Base-by-base conservation (phyloP, 306 rosid species). In the Canavalia gladiata region DNA sequence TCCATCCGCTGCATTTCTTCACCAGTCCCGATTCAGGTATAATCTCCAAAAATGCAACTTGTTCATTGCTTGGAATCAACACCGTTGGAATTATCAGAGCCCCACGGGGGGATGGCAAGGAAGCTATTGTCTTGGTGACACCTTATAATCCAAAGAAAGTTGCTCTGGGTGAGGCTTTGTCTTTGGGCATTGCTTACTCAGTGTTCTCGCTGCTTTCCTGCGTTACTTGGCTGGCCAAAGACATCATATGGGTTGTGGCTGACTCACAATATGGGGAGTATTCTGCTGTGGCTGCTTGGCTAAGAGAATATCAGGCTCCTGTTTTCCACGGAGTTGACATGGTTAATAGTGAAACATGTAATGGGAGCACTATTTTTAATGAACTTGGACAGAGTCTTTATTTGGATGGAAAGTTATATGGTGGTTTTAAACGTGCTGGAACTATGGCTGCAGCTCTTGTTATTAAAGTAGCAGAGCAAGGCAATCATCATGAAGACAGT, bases 171-270 rank as follows among this genome's bases (percentile, higher is more conserved):
- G 98, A 95, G 81, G 92, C 91, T 58, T 70, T 95, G 72, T 90
- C 99, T 69, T 63, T 95, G 85, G 97, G 96, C 68, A 89, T 90
- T 59, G 94, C 96, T 31, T 91, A 89, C 86, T 91, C 98, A 0
- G 97, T 95, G 46, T 90, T 95, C 84, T 91, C 98, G 59, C 87
- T 95, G 87, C 94, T 95, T 77, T 57, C 91, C 8, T 88, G 83
- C 85, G 99, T 93, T 78, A 94, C 94, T 75, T 95, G 99, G 99
- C 78, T 95, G 74, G 95, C 98, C 55, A 95, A 95, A 90, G 98
- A 95, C 82, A 83, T 95, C 52, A 75, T 95, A 80, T 95, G 98
- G 99, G 94, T 93, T 67, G 92, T 84, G 71, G 91, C 97, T 6
- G 99, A 95, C 86, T 93, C 99, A 42, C 90, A 66, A 42, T 83